Evolutionary conservation across 352 stramenopile species (phyloP), one percentile per base, ranked within the genome.

Genomic region (Phytophthora aleatoria): DNA sequence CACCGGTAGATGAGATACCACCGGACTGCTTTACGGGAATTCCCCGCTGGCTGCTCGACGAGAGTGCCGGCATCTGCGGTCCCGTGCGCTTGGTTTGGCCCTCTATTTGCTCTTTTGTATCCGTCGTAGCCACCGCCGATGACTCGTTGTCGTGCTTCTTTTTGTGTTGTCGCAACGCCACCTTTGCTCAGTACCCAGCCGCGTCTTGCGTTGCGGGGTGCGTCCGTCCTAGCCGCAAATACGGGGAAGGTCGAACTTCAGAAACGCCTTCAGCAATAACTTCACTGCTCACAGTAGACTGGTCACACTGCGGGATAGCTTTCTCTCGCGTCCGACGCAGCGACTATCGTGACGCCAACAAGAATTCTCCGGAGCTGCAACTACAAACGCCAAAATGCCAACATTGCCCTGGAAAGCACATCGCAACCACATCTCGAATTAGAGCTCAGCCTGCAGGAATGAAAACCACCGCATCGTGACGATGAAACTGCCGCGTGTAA

Each of bases 111-210:
- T 81, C 71, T 20, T 71, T 57, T 42, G 35, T 57, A 36, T 71
- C 55, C 15, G 61, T 72, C 24, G 67, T 77, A 36, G 62, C 72
- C 11, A 72, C 72, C 30, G 67, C 63, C 49, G 71, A 72, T 45
- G 69, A 52, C 53, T 84, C 69, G 35, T 71, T 59, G 43, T 81
- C 74, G 66, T 70, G 64, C 10, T 75, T 78, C 41, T 58, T 76
- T 58, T 70, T 75, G 59, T 70, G 70, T 65, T 77, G 62, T 30
- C 67, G 75, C 57, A 79, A 65, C 69, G 73, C 71, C 75, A 83
- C 72, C 48, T 74, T 84, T 64, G 59, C 41, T 61, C 28, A 51
- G 41, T 62, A 54, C 33, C 41, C 47, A 59, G 20, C 41, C 24
- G 27, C 28, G 24, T 51, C 38, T 36, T 54, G 30, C 51, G 52